Evolutionary conservation across 257 asterid species (phyloP), one percentile per base, ranked within the genome.

Genomic region (Penstemon davidsonii): DNA sequence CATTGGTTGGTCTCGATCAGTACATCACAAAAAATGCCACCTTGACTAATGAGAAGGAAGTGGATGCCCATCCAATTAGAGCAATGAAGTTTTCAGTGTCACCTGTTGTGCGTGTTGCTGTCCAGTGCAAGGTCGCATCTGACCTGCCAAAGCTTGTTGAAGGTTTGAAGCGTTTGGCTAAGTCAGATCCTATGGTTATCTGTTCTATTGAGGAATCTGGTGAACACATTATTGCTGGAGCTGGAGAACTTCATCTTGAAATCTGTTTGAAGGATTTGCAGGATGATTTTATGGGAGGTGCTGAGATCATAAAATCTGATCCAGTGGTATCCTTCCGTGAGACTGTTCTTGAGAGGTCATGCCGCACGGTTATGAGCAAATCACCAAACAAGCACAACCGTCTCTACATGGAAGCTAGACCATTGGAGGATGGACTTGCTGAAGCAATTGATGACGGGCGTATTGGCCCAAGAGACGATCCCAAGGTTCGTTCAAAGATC

Each of bases 51-150:
- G 66, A 39, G 52, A 60, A 60, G 66, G 66, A 60, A 60, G 46
- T 38, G 39, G 66, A 60, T 42, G 66, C 66, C 52, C 66, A 60
- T 60, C 65, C 65, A 38, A 60, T 40, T 60, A 15, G 51, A 43
- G 65, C 65, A 8, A 60, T 60, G 65, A 60, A 60, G 46, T 41
- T 60, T 38, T 60, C 66, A 7, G 66, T 60, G 37, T 60, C 65
- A 1, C 66, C 66, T 60, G 64, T 60, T n/a, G 64, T 60, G 12
- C 64, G 64, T 39, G 64, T 60, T 60, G 64, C 64, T 60, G 64
- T 60, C 10, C 66, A 60, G 49, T 60, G 66, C 52, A 60, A 60
- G 52, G 66, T 60, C 4, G 52, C 66, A 4, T 60, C 66, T 42
- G 66, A 60, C 8, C 36, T 60, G 6, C 66, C 66, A 7, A 60